Percentiles rank a stretch among this genome's conserved stretches.
These are phyloP conservation scores for Rhynchospora tenuis DNA, from an alignment of 176 grass and related monocot genomes.

Conservation along the genomic window DNA sequence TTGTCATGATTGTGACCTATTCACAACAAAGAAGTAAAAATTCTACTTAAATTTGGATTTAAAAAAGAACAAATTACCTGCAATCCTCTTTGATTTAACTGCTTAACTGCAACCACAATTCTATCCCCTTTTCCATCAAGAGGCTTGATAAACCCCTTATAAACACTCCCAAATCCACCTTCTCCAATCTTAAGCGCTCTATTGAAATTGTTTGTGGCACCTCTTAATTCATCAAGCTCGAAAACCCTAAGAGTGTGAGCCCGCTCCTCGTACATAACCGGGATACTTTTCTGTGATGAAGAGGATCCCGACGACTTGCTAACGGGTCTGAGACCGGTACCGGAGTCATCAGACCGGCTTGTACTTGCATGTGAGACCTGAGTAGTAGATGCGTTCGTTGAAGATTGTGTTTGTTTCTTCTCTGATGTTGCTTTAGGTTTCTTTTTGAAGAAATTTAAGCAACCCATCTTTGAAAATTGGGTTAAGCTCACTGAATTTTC, in stretches of 20 bases:
- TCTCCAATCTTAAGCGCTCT: slow-evolving; percentile 78
- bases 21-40: not conserved
- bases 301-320: slow-evolving; percentile 68
- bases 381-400: not conserved
- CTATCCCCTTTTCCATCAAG: slow-evolving; percentile 40
- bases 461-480: slow-evolving; percentile 40
- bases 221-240: slow-evolving; percentile 62
- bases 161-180: slow-evolving; percentile 86
- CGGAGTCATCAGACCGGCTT: slow-evolving; percentile 66
- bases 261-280: slow-evolving; percentile 76
- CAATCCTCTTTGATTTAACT: slow-evolving; percentile 64
- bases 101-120: slow-evolving; percentile 70
- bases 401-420: not conserved
- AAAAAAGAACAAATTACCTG: slow-evolving; percentile 43
- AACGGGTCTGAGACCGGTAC: slow-evolving; percentile 26
- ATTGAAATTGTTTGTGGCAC: slow-evolving; percentile 65
- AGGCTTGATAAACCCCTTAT: slow-evolving; percentile 57
- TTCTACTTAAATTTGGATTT: not conserved
- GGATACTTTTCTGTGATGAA: slow-evolving; percentile 71
- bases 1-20: not conserved
- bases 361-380: slow-evolving; percentile 43
- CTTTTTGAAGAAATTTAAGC: slow-evolving; percentile 48
- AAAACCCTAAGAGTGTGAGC: slow-evolving; percentile 69
- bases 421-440: not conserved
- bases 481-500: not conserved